Percentiles rank a stretch among this genome's conserved stretches.
phyloP scores from a whole-genome alignment of 495 filamentous ascomycete genomes.

The Penicillium canariense region DNA sequence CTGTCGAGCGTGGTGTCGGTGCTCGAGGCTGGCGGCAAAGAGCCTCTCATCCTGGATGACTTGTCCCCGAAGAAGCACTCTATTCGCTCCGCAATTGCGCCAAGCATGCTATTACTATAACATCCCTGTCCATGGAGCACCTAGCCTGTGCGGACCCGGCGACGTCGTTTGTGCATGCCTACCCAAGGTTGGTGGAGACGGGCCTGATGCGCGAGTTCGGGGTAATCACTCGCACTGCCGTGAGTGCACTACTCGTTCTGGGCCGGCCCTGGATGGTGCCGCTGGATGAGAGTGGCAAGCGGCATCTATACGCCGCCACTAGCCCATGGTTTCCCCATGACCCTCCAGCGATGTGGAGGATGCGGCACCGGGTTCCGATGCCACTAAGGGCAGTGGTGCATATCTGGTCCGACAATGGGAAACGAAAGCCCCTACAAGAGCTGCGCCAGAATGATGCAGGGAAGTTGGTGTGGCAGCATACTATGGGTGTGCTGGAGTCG shows the following conservation, averaged over 20 bases:
- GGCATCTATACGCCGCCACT: conserved; percentile 45
- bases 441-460: conserved; percentile 20
- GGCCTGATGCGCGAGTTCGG: conserved; percentile 27
- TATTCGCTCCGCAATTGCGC: conserved; percentile 35
- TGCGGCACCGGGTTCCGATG: conserved; percentile 20
- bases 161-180: conserved; percentile 58
- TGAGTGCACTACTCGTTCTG: conserved; percentile 14
- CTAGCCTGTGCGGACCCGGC: conserved; percentile 3
- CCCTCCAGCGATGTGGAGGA: not conserved
- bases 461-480: conserved; percentile 23
- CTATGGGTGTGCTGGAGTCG: conserved; percentile 16
- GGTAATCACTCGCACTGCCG: conserved; percentile 7
- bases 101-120: conserved; percentile 48
- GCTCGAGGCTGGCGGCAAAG: conserved; percentile 52
- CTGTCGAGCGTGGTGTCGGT: conserved; percentile 60
- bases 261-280: conserved; percentile 27
- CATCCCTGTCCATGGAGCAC: conserved; percentile 38
- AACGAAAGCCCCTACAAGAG: conserved; percentile 14
- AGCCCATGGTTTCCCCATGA: conserved; percentile 36
- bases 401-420: conserved; percentile 16
- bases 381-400: conserved; percentile 20
- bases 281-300: conserved; percentile 40
- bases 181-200: conserved; percentile 54
- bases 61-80: conserved; percentile 35
- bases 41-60: conserved; percentile 46